Percentiles rank a stretch among this genome's conserved stretches.
Conservation (phyloP, 495 filamentous ascomycete species). For the Pyrenula massariospora region DNA sequence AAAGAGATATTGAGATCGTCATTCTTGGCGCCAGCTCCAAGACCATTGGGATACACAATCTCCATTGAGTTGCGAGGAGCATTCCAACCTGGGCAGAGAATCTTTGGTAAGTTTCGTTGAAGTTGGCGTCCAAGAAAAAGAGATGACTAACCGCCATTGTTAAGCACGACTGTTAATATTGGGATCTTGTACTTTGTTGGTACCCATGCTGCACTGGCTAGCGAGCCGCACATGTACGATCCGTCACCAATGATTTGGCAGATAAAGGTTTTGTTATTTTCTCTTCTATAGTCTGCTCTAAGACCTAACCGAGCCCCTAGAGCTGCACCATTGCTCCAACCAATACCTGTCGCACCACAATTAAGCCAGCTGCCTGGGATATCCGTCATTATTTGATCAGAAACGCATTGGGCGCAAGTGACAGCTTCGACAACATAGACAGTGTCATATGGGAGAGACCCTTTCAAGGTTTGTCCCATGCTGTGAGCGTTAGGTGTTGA, state of each 20-base stretch:
- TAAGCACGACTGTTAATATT: constrained; percentile 18
- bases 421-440: constrained; percentile 11
- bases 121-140: no score
- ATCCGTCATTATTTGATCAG: no score
- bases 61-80: constrained; percentile 9
- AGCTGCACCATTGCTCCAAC: constrained; percentile 19
- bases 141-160: constrained; percentile 12
- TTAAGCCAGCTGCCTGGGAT: no score
- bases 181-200: constrained; percentile 13
- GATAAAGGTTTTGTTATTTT: constrained; percentile 8
- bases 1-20: constrained; percentile 10
- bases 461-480: no score
- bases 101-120: no score
- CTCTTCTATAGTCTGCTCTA: not conserved
- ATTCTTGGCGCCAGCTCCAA: constrained; percentile 6
- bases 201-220: constrained; percentile 17
- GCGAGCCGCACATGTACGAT: constrained; percentile 17
- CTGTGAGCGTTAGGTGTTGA: no score
- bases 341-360: constrained; percentile 16
- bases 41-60: constrained; percentile 11
- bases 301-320: constrained; percentile 16
- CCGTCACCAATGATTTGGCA: constrained; percentile 19
- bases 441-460: no score
- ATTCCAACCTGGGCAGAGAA: no score
- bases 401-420: constrained; percentile 8